A percentile compares a stretch with the other conserved stretches of the same genome.
Evolutionary conservation across 768 basidiomycete genomes (phyloP).

Genomic region (Podaxis sp.): DNA sequence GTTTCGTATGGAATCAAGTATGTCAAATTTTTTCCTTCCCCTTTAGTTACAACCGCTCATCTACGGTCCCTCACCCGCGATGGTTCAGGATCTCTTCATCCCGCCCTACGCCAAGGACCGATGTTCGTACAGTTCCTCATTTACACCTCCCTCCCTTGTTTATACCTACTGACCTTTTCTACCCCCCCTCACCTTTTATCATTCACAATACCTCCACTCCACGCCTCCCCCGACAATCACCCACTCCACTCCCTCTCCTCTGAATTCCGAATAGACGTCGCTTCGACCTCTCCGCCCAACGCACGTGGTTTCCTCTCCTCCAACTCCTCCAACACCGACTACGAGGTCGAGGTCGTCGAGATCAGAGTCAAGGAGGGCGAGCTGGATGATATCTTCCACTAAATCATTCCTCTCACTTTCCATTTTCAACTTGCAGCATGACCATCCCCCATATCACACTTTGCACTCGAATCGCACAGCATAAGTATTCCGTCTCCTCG

Average conservation of each 20-base stretch:
- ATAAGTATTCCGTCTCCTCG: background rate
- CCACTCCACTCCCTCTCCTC: slow-evolving; percentile 2
- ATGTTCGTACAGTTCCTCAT: slow-evolving; percentile 52
- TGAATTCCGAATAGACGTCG: slow-evolving; percentile 50
- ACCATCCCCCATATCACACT: background rate
- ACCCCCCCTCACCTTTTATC: slow-evolving; percentile 14
- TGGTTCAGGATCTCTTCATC: slow-evolving; percentile 70
- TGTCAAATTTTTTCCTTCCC: slow-evolving; percentile 18
- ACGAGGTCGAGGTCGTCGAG: slow-evolving; percentile 85
- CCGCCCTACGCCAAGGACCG: slow-evolving; percentile 88
- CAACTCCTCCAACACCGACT: slow-evolving; percentile 64
- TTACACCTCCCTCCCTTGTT: slow-evolving; percentile 13
- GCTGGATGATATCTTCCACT: slow-evolving; percentile 71
- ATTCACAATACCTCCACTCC: background rate
- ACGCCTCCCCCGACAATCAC: slow-evolving; percentile 13
- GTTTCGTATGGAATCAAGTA: slow-evolving; percentile 91
- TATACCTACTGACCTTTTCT: slow-evolving; percentile 16
- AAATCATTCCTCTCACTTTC: slow-evolving; percentile 14
- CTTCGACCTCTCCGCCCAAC: slow-evolving; percentile 79
- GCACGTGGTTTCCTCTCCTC: slow-evolving; percentile 61
- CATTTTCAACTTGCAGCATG: background rate
- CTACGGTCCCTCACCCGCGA: slow-evolving; percentile 5
- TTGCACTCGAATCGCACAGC: background rate
- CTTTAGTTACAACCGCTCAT: background rate
- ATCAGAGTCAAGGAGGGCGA: slow-evolving; percentile 81